These are phyloP conservation scores for Eucalyptus curtisii DNA, from an alignment of 345 rosid species.

Conservation along the genomic window DNA sequence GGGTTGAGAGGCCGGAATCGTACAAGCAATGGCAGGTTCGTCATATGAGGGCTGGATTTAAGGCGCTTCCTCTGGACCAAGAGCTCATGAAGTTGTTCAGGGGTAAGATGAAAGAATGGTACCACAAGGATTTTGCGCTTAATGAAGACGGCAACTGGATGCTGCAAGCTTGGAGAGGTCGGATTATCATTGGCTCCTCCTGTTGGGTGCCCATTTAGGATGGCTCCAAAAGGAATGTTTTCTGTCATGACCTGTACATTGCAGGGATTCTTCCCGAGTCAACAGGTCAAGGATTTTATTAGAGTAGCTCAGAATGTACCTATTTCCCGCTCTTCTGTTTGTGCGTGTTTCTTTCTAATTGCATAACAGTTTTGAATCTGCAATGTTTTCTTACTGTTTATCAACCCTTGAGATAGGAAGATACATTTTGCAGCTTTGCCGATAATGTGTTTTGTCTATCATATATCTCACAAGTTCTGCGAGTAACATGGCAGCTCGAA, in stretches of 20 bases:
- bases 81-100: constrained; percentile 19
- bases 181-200: constrained; percentile 44
- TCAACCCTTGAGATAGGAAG: not conserved
- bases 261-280: not conserved
- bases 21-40: constrained; percentile 85
- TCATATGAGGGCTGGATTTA: constrained; percentile 54
- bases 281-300: not conserved
- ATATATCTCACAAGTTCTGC: not conserved
- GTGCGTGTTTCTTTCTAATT: not conserved
- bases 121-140: constrained; percentile 62
- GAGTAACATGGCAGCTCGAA: not conserved
- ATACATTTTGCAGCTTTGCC: not conserved
- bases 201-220: constrained; percentile 46
- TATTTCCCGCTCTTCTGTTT: not conserved
- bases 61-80: constrained; percentile 30
- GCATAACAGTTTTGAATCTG: not conserved
- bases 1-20: constrained; percentile 73
- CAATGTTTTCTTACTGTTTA: not conserved
- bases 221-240: not conserved
- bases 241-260: not conserved
- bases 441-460: not conserved
- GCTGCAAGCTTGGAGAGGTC: constrained; percentile 88
- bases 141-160: constrained; percentile 58
- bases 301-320: not conserved
- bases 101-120: constrained; percentile 25